A percentile compares a stretch with the other conserved stretches of the same genome.
These are phyloP conservation scores for Cornus controversa DNA, from an alignment of 148 eudicot species.

Conservation along the genomic window DNA sequence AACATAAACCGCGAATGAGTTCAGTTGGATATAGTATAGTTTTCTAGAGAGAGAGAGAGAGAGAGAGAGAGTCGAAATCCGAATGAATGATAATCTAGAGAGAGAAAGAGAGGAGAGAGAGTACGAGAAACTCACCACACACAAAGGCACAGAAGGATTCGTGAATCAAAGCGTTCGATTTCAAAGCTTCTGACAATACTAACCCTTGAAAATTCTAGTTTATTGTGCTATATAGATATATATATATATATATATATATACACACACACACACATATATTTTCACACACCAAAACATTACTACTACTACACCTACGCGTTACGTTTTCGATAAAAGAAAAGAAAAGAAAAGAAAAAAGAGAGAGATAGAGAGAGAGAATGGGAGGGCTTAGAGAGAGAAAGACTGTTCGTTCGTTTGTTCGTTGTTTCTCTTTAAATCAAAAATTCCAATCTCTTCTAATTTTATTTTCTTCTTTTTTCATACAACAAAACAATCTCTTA, in stretches of 20 bases:
- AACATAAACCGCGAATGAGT: not conserved
- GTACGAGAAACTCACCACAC: constrained; percentile 9
- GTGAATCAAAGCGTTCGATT: constrained; percentile 16
- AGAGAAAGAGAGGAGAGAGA: not conserved
- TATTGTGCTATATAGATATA: not conserved
- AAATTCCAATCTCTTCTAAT: constrained; percentile 9
- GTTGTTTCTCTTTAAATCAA: constrained; percentile 24
- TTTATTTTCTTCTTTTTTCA: not conserved
- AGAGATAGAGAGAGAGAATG: constrained; percentile 22
- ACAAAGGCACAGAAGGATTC: constrained; percentile 14
- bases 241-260: not conserved
- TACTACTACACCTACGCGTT: not conserved
- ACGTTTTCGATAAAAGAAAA: constrained; percentile 23
- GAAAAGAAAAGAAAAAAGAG: constrained; percentile 12
- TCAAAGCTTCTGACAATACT: constrained; percentile 1
- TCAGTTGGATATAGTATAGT: not conserved
- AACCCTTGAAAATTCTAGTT: constrained; percentile 10
- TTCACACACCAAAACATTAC: not conserved
- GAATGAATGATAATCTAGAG: not conserved
- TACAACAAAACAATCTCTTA: not conserved
- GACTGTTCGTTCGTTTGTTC: constrained; percentile 27
- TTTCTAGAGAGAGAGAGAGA: not conserved
- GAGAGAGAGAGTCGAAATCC: not conserved
- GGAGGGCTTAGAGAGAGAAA: constrained; percentile 27
- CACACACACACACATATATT: not conserved